Percentiles rank a stretch among this genome's conserved stretches.
Conservation (phyloP, 1,139 yeast genomes). For the Diutina siamensis region DNA sequence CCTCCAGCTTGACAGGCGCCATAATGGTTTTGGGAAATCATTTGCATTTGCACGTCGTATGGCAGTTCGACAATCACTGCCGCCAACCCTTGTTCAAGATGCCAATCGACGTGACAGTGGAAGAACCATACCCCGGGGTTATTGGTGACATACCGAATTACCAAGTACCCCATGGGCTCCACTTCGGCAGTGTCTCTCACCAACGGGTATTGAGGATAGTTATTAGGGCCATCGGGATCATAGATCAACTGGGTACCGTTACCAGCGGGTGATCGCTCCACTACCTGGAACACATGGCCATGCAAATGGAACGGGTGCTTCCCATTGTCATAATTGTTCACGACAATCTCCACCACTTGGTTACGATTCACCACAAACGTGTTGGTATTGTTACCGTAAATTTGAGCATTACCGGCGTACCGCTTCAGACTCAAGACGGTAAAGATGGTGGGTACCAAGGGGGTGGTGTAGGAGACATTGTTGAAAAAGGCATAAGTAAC, state of each 20-base stretch:
- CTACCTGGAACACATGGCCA: conserved; percentile 66
- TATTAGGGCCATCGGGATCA: conserved; percentile 22
- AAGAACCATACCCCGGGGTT: neutral
- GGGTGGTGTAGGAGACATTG: conserved; percentile 59
- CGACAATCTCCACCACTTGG: conserved; percentile 55
- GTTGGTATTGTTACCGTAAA: conserved; percentile 64
- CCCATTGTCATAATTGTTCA: conserved; percentile 66
- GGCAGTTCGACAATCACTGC: conserved; percentile 18
- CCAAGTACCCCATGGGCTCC: conserved; percentile 57
- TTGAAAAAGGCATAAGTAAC: conserved; percentile 86
- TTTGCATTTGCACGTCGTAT: conserved; percentile 33
- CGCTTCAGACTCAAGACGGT: conserved; percentile 64
- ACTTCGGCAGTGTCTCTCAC: conserved; percentile 59
- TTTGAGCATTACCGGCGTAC: conserved; percentile 31
- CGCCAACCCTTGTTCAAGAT: neutral
- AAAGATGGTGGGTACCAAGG: conserved; percentile 72
- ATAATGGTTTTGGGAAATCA: conserved; percentile 27
- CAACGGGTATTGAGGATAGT: conserved; percentile 43
- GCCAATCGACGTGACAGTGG: neutral
- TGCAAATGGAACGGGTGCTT: conserved; percentile 85
- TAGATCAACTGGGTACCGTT: conserved; percentile 17
- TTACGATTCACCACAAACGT: conserved; percentile 58
- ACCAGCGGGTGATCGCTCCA: conserved; percentile 18
- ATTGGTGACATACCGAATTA: neutral
- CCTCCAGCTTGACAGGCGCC: conserved; percentile 12